Evolutionary conservation across 768 basidiomycete genomes (phyloP).

Genomic region (Lactarius tabidus): DNA sequence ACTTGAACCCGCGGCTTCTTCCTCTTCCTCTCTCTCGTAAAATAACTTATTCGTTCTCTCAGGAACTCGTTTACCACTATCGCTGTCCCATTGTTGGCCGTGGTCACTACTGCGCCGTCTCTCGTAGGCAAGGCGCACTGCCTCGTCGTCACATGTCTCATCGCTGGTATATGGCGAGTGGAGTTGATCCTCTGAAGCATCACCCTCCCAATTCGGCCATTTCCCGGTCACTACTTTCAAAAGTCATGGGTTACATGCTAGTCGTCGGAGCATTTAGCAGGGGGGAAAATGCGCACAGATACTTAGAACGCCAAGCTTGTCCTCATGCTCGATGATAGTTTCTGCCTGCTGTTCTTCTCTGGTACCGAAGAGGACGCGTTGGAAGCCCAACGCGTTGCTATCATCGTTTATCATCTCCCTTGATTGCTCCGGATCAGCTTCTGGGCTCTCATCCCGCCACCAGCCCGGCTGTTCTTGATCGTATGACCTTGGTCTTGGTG

Average conservation of each 20-base stretch:
- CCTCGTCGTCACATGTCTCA: conserved; percentile 25
- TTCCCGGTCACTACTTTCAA: conserved; percentile 22
- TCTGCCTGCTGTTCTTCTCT: conserved; percentile 36
- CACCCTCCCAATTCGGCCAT: conserved; percentile 7
- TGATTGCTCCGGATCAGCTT: conserved; percentile 26
- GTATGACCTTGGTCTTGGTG: conserved; percentile 30
- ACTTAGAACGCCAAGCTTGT: conserved; percentile 48
- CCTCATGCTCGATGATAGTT: conserved; percentile 40
- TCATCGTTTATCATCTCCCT: conserved; percentile 27
- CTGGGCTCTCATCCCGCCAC: conserved; percentile 35
- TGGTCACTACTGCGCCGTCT: conserved; percentile 2
- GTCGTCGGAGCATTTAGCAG: conserved; percentile 1
- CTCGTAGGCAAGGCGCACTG: conserved; percentile 20
- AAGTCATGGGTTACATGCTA: conserved; percentile 7
- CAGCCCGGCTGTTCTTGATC: conserved; percentile 41
- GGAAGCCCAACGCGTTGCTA: conserved; percentile 24
- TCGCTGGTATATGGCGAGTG: conserved; percentile 24
- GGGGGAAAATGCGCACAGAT: conserved; percentile 35
- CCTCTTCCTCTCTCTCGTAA: conserved; percentile 20
- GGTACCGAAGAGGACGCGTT: conserved; percentile 31
- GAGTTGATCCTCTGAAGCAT: conserved; percentile 11
- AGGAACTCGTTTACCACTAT: background rate
- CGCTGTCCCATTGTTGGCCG: background rate
- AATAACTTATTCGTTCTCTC: conserved; percentile 27
- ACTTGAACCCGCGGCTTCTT: conserved; percentile 18